Conservation (phyloP, 352 stramenopile genomes). For the Globisporangium sylvaticum region DNA sequence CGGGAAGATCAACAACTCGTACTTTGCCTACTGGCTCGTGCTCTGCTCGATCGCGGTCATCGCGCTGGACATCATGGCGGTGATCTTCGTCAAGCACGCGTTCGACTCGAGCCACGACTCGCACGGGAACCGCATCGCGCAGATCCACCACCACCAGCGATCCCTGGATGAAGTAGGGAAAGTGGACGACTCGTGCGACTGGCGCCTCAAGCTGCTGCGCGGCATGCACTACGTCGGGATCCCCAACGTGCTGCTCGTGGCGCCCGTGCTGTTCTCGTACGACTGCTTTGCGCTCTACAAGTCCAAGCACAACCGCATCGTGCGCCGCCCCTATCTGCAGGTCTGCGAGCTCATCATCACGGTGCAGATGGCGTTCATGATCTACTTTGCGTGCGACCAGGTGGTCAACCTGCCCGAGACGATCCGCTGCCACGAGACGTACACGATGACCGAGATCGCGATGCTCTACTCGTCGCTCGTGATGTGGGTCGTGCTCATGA, state of each 20-base stretch:
- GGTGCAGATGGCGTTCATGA: conserved; percentile 47
- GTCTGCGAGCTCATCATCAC: conserved; percentile 65
- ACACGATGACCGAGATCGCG: conserved; percentile 29
- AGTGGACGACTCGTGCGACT: conserved; percentile 23
- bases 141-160: not conserved
- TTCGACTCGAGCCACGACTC: conserved; percentile 19
- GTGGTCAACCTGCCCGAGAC: conserved; percentile 42
- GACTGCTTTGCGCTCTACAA: conserved; percentile 46
- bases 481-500: conserved; percentile 53
- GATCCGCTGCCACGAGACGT: conserved; percentile 36
- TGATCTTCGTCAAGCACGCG: conserved; percentile 33
- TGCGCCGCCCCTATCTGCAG: conserved; percentile 60
- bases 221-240: conserved; percentile 48
- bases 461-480: conserved; percentile 60
- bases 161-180: conserved; percentile 11
- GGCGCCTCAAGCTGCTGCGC: conserved; percentile 31
- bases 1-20: conserved; percentile 59
- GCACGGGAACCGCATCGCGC: not conserved
- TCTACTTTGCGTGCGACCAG: conserved; percentile 48
- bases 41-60: conserved; percentile 47
- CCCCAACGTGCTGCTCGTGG: conserved; percentile 51
- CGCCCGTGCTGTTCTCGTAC: conserved; percentile 55
- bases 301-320: conserved; percentile 50
- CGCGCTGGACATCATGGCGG: conserved; percentile 36
- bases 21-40: conserved; percentile 70